Evolutionary conservation across 805 yeast genomes (phyloP).

Genomic region (Starmerella bombicola): DNA sequence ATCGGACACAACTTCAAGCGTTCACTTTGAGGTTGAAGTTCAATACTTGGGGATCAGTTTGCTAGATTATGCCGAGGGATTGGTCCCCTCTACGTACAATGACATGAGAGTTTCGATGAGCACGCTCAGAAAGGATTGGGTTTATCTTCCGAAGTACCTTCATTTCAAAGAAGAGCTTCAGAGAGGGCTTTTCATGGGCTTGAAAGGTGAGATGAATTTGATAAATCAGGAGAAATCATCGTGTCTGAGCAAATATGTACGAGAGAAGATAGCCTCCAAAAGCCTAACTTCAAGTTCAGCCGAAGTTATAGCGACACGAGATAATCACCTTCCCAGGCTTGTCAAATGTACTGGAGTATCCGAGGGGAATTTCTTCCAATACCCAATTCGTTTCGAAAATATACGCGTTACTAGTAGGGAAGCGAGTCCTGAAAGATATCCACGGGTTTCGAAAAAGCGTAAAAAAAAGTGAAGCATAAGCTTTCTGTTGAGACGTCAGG

Average conservation of each 20-base stretch:
- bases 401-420: no score
- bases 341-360: no score
- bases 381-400: no score
- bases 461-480: no score
- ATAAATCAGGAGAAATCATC: constrained; percentile 21
- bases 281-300: no score
- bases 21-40: constrained; percentile 14
- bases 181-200: constrained; percentile 38
- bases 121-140: constrained; percentile 26
- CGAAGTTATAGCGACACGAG: no score
- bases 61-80: constrained; percentile 31
- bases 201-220: constrained; percentile 49
- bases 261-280: constrained; percentile 12
- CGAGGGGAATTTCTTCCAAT: no score
- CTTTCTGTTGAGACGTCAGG: no score
- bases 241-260: constrained; percentile 19
- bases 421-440: no score
- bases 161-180: constrained; percentile 38
- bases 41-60: constrained; percentile 35
- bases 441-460: no score
- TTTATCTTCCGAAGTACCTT: constrained; percentile 14
- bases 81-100: constrained; percentile 22
- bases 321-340: no score
- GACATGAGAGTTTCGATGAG: constrained; percentile 29
- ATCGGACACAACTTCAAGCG: constrained; percentile 13